Evolutionary conservation across 768 basidiomycete genomes (phyloP).

Genomic region (Exidia glandulosa): DNA sequence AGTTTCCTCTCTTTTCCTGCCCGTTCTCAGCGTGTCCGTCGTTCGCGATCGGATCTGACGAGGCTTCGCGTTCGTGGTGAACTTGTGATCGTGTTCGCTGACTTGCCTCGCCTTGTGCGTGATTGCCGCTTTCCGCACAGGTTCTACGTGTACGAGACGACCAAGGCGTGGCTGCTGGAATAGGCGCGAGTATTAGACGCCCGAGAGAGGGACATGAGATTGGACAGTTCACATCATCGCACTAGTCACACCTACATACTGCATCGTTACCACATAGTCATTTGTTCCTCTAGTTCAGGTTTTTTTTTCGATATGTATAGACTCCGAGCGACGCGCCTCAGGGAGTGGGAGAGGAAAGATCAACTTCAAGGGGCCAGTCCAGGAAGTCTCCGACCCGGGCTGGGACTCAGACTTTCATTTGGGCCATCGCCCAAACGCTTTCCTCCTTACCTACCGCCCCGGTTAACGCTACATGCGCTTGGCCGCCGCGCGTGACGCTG

Average conservation of each 20-base stretch:
- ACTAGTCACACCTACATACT: neutral
- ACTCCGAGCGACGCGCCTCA: too few species aligned
- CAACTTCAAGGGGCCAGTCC: neutral
- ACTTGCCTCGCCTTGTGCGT: neutral
- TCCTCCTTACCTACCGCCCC: too few species aligned
- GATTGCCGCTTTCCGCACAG: neutral
- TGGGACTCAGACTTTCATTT: too few species aligned
- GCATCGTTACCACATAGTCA: neutral
- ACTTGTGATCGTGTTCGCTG: neutral
- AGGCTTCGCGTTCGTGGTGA: too few species aligned
- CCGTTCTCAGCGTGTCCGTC: neutral
- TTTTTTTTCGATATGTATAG: neutral
- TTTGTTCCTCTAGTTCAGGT: neutral
- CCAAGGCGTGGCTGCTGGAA: slow-evolving; percentile 33
- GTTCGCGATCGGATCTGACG: neutral
- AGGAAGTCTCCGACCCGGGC: neutral
- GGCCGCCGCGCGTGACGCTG: too few species aligned
- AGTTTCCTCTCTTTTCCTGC: too few species aligned
- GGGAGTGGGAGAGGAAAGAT: too few species aligned
- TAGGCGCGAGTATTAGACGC: too few species aligned
- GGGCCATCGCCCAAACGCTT: too few species aligned
- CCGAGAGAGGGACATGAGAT: too few species aligned
- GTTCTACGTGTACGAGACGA: slow-evolving; percentile 74
- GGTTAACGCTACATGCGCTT: too few species aligned
- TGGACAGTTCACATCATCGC: too few species aligned